phyloP scores from a whole-genome alignment of 495 filamentous ascomycete genomes.

The Talaromyces borbonicus region DNA sequence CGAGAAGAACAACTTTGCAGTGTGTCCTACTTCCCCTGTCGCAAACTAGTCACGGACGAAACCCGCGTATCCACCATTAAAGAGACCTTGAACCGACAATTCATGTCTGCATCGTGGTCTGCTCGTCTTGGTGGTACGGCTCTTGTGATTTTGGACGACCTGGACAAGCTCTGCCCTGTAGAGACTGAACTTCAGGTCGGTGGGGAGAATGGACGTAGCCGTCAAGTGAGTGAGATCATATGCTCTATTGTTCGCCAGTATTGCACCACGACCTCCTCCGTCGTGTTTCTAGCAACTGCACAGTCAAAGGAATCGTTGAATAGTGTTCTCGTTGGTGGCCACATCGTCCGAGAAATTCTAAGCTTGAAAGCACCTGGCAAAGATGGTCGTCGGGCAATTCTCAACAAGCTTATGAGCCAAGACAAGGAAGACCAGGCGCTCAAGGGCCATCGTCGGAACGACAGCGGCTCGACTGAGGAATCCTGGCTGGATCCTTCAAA shows the following conservation, averaged over 20 bases:
- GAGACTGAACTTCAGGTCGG: slow-evolving; percentile 91
- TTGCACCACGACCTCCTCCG: slow-evolving; percentile 61
- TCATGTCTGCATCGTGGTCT: slow-evolving; percentile 84
- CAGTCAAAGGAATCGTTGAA: slow-evolving; percentile 85
- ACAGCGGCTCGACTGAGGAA: slow-evolving; percentile 35
- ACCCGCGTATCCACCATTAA: slow-evolving; percentile 81
- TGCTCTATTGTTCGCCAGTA: slow-evolving; percentile 75
- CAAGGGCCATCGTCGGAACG: slow-evolving; percentile 29
- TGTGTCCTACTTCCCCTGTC: slow-evolving; percentile 71
- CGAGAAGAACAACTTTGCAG: slow-evolving; percentile 60
- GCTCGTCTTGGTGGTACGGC: slow-evolving; percentile 73
- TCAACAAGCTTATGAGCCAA: slow-evolving; percentile 53
- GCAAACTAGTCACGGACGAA: slow-evolving; percentile 78
- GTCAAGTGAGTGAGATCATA: slow-evolving; percentile 83
- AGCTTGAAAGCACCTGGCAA: slow-evolving; percentile 82
- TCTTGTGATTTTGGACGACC: slow-evolving; percentile 79
- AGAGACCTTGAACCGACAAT: slow-evolving; percentile 70
- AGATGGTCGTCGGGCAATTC: slow-evolving; percentile 70
- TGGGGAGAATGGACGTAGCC: slow-evolving; percentile 80
- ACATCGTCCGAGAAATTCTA: slow-evolving; percentile 76
- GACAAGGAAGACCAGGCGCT: slow-evolving; percentile 25
- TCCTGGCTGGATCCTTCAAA: slow-evolving; percentile 65
- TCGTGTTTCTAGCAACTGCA: slow-evolving; percentile 83
- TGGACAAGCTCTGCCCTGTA: slow-evolving; percentile 82
- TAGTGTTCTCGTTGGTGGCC: slow-evolving; percentile 67